These are phyloP conservation scores for Phytopythium ostracodes DNA, from an alignment of 352 stramenopile species.

Conservation along the genomic window DNA sequence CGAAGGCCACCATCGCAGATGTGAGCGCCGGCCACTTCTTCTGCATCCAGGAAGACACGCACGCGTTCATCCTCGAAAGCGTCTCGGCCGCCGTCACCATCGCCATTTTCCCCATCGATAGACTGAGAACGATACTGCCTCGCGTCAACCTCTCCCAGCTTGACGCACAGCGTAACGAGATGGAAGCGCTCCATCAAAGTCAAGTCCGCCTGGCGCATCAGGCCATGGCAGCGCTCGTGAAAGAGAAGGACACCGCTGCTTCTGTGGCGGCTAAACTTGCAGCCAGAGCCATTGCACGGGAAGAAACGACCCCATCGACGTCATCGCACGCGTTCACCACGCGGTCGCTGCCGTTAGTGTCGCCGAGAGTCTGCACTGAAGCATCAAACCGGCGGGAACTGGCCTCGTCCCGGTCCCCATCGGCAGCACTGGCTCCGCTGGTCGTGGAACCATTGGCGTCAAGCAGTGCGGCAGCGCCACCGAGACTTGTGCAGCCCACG, in stretches of 20 bases:
- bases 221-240: slow-evolving; percentile 40
- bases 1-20: slow-evolving; percentile 40
- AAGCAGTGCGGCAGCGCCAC: too few species aligned
- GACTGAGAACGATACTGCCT: slow-evolving; percentile 41
- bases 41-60: slow-evolving; percentile 31
- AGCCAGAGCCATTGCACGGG: neutral
- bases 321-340: neutral
- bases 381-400: neutral
- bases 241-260: slow-evolving; percentile 31
- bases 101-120: slow-evolving; percentile 41
- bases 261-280: neutral
- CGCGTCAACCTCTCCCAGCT: slow-evolving; percentile 25
- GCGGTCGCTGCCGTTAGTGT: neutral
- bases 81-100: slow-evolving; percentile 42
- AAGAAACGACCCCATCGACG: neutral
- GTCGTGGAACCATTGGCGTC: too few species aligned
- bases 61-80: slow-evolving; percentile 41
- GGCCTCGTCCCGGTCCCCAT: neutral
- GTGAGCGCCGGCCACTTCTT: slow-evolving; percentile 49
- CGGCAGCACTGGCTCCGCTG: too few species aligned
- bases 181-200: slow-evolving; percentile 23
- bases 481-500: neutral
- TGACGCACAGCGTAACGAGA: slow-evolving; percentile 17
- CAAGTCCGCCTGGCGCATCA: slow-evolving; percentile 33
- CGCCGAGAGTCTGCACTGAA: neutral